phyloP scores from a whole-genome alignment of 108 stramenopile species.

The Pelagomonas calceolata region DNA sequence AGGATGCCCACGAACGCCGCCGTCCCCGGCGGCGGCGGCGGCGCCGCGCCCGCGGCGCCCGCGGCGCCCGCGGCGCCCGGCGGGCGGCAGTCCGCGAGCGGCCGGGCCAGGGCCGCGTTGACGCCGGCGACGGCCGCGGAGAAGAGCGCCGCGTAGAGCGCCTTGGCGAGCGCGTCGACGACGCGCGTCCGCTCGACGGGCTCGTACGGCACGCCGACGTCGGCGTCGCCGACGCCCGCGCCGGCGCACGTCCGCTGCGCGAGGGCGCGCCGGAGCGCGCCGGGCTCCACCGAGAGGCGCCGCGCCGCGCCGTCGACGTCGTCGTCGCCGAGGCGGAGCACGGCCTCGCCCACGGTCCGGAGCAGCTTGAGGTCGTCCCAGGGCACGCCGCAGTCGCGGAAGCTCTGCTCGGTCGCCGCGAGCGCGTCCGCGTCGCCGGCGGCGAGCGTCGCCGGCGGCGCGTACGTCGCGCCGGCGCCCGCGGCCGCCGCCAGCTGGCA shows the following conservation, averaged over 20 bases:
- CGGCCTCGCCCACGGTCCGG: conserved; percentile 3
- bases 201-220: conserved; percentile 2
- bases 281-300: not conserved
- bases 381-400: conserved; percentile 5
- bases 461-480: no score
- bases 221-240: not conserved
- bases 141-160: conserved; percentile 17
- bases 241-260: conserved; percentile 1
- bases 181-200: not conserved
- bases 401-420: not conserved
- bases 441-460: not conserved
- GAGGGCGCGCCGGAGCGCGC: not conserved
- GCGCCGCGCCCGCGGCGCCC: not conserved
- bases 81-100: not conserved
- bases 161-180: conserved; percentile 13
- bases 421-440: no score
- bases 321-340: conserved; percentile 15
- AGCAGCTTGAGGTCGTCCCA: not conserved
- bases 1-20: conserved; percentile 6
- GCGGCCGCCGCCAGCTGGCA: conserved; percentile 9
- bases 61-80: not conserved
- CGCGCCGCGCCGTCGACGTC: not conserved
- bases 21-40: not conserved
- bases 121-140: not conserved
- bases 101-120: not conserved